These are phyloP conservation scores for Medicago ruthenica DNA, from an alignment of 306 rosid species.

Conservation along the genomic window DNA sequence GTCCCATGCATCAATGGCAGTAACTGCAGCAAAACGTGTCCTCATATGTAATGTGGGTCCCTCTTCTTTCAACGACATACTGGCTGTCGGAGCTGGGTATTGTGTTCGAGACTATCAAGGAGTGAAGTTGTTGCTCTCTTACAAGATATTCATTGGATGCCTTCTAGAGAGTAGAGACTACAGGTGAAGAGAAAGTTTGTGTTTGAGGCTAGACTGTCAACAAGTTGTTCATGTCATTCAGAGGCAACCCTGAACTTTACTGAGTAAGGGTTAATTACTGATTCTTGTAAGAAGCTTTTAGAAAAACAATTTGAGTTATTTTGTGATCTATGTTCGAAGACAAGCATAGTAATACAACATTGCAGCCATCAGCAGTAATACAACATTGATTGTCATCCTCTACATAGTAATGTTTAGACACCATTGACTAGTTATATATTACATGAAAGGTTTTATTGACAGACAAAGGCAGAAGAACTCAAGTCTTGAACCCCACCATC, in stretches of 20 bases:
- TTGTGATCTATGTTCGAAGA: not conserved
- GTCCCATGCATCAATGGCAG: too few species aligned
- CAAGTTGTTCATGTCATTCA: not conserved
- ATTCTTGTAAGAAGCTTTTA: not conserved
- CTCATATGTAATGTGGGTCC: too few species aligned
- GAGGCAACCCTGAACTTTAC: not conserved
- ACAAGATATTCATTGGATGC: too few species aligned
- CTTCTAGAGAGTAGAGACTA: too few species aligned
- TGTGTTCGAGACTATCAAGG: too few species aligned
- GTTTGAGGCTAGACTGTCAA: too few species aligned
- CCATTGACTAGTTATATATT: constrained; percentile 36
- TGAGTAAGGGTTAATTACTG: not conserved
- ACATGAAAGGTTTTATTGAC: constrained; percentile 36
- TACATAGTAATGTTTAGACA: constrained; percentile 5
- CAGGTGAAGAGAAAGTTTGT: too few species aligned
- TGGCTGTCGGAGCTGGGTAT: too few species aligned
- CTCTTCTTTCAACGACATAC: too few species aligned
- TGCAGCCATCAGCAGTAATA: constrained; percentile 1
- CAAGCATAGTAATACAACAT: too few species aligned
- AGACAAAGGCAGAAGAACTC: constrained; percentile 32
- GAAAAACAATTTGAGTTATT: not conserved
- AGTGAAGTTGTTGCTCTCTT: too few species aligned
- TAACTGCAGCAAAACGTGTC: too few species aligned
- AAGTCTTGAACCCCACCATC: constrained; percentile 22
- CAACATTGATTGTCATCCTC: constrained; percentile 15